Evolutionary conservation across 1,139 yeast genomes (phyloP), one percentile per base, ranked within the genome.

Genomic region (Chernovozyma aurita): DNA sequence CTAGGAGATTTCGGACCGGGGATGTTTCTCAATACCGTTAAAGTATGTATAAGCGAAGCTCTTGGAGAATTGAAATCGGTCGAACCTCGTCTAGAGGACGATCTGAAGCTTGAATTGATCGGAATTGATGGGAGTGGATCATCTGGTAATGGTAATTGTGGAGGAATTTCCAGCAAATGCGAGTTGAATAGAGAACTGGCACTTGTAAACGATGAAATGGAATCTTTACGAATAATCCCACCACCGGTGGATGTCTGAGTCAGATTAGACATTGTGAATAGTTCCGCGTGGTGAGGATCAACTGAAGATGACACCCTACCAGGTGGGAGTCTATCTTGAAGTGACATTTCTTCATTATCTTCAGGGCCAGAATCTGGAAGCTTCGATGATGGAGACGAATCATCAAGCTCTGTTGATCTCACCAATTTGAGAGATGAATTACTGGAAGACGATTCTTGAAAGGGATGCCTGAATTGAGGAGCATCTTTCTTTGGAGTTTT

Each of bases 401-500:
- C 22, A 18, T 17, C 33, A 15, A 21, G 9, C 22, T 18, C 18
- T n/a, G 6, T 13, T 8, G 27, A 24, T 24, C 12, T 24, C 30
- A 12, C 31, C 27, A 22, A 9, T 14, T 12, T 22, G 8, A 15
- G 21, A 13, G 35, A 28, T 16, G 35, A 33, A 7, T 21, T 30
- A 13, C 28, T 18, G 32, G 28, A 16, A 37, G 38, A 29, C 6
- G 47, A 54, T 18, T 78, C 80, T 46, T 78, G 83, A 47, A 80
- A 80, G 0, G 87, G 87, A n/a, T 77, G 63, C 49, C 87, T 64
- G 50, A 80, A 80, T 33, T 63, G 70, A 1, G 74, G 75, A 3
- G 62, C 59, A 13, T 67, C 75, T 36, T 63, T 63, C 5, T 52
- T 52, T 5, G 47, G 44, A 3, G 48, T 33, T 24, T 53, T 53